These are phyloP conservation scores for Colletotrichum camelliae DNA, from an alignment of 2,329 filamentous ascomycete genomes.

Conservation along the genomic window DNA sequence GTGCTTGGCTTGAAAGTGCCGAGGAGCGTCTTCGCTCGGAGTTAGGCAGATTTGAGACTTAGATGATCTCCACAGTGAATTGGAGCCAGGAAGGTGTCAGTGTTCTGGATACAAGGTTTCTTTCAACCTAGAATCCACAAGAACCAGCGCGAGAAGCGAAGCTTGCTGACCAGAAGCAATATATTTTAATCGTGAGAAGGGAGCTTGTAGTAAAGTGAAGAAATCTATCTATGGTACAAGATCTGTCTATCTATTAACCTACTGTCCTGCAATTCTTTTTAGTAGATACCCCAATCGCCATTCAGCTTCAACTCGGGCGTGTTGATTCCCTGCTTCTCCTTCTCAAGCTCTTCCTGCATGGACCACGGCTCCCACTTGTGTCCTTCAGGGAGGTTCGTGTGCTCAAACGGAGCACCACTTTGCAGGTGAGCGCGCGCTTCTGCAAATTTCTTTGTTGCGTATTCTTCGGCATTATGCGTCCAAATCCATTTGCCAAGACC, in stretches of 20 bases:
- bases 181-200: not conserved
- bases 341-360: not conserved
- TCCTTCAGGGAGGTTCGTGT: not conserved
- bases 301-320: conserved; percentile 4
- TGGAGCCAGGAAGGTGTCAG: not conserved
- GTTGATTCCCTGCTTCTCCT: not conserved
- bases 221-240: not conserved
- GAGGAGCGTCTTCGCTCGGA: not conserved
- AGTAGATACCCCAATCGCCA: not conserved
- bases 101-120: not conserved
- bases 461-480: not conserved
- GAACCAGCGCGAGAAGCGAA: not conserved
- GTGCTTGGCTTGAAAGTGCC: not conserved
- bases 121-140: not conserved
- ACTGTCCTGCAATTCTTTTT: not conserved
- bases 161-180: not conserved
- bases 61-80: not conserved
- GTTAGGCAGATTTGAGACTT: not conserved
- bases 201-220: not conserved
- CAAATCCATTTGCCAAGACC: not conserved
- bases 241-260: not conserved
- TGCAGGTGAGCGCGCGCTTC: not conserved
- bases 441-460: not conserved
- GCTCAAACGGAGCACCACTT: not conserved
- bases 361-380: not conserved